Percentiles rank a stretch among this genome's conserved stretches.
Evolutionary conservation across 441 rosid genomes (phyloP).

Genomic region (Theobroma grandiflorum): DNA sequence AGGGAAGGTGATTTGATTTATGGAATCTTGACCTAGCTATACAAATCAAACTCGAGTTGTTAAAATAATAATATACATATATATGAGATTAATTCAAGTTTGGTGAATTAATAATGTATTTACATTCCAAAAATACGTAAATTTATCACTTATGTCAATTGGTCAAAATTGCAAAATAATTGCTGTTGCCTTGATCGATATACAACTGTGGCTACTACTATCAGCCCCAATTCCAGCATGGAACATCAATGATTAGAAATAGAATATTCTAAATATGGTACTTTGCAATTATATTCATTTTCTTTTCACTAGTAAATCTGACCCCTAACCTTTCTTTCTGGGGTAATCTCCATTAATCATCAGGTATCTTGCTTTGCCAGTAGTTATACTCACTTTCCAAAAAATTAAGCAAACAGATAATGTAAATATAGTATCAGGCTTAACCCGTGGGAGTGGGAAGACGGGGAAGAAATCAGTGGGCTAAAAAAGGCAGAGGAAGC

Average conservation of each 20-base stretch:
- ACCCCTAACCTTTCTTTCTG: neutral
- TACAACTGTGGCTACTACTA: neutral
- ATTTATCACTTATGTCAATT: neutral
- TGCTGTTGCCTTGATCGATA: neutral
- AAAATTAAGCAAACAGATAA: too few species aligned
- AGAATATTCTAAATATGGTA: neutral
- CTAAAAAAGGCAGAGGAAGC: neutral
- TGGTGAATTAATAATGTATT: too few species aligned
- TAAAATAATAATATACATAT: neutral
- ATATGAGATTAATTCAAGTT: neutral
- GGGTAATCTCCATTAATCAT: neutral
- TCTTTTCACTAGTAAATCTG: too few species aligned
- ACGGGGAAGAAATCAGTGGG: neutral
- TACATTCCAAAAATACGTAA: too few species aligned
- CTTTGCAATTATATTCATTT: too few species aligned
- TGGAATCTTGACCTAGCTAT: neutral
- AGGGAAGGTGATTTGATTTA: too few species aligned
- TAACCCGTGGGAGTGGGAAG: neutral
- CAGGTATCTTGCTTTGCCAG: too few species aligned
- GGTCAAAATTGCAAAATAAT: neutral
- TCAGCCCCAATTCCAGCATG: neutral
- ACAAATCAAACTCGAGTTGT: neutral
- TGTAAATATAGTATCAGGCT: too few species aligned
- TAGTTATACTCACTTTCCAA: too few species aligned
- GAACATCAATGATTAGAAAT: neutral